Conservation (phyloP, 106 monocot species). For the Amphibolis antarctica region DNA sequence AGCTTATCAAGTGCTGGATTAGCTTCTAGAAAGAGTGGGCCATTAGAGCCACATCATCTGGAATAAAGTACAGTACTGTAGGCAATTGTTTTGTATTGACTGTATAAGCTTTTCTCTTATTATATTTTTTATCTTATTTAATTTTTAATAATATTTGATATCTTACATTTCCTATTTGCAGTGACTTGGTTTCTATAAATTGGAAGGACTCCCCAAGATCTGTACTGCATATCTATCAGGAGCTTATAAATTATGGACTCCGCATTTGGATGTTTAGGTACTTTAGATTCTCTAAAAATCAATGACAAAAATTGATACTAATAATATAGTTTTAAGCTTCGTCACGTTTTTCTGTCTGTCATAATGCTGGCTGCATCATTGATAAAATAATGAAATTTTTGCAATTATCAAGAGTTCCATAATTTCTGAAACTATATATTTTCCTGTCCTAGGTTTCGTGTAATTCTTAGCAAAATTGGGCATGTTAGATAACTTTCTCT, state of each 20-base stretch:
- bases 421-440: no score
- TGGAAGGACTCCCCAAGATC: slow-evolving; percentile 79
- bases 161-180: slow-evolving; percentile 17
- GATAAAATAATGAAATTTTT: no score
- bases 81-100: background rate
- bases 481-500: no score
- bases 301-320: background rate
- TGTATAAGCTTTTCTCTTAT: background rate
- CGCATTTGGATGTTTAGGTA: slow-evolving; percentile 97
- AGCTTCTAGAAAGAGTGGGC: no score
- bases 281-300: background rate
- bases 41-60: no score
- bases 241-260: slow-evolving; percentile 68
- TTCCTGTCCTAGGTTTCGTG: no score
- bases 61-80: background rate
- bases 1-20: no score
- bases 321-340: background rate
- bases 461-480: no score
- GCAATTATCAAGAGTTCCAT: no score
- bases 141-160: background rate
- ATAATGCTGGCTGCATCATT: no score
- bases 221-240: slow-evolving; percentile 52
- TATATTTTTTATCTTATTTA: background rate
- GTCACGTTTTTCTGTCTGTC: no score
- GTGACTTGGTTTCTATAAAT: slow-evolving; percentile 43